Base-by-base conservation (phyloP, 306 rosid genomes). In the Acacia melanoxylon region DNA sequence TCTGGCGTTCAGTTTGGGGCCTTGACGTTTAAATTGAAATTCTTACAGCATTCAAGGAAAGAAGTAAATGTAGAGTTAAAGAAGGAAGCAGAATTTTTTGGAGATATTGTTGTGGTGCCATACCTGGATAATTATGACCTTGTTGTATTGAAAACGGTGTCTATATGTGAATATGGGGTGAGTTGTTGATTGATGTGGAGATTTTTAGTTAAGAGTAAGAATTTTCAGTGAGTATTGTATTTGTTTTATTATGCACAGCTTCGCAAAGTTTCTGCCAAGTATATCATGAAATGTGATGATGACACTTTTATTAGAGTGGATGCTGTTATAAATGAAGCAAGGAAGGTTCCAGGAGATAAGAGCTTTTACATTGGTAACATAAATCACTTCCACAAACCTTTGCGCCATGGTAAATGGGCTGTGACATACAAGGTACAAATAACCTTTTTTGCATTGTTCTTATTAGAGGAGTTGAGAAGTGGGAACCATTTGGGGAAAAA, bases 131-230 rank as follows among this genome's bases (percentile, higher is more conserved):
- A 90, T 78, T 94, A 94, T 72, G 97, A 94, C 80, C 91, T 94
- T 58, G 97, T 94, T 19, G 98, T 94, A 74, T 82, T 94, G 94
- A 94, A 94, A 85, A 94, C 98, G 51, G 91, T 91, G 58, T 95
- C 98, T 63, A 89, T 94, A 78, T 92, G 97, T 85, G 97, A 94
- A 87, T 88, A 91, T 83, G 98, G 97, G 94, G 98, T 94, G 88
- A 87, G 94, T 85, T 76, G 8, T 81, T 70, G 77, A 72, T 51
- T 75, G 51, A 68, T 77, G 25, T 20, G 45, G 66, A 66, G 29
- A 40, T 73, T 22, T 29, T 56, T 63, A 29, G 52, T n/a, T 8
- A 63, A 31, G 46, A 69, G 41, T 35, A 44, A 29, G 51, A 77
- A 17, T 12, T 44, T 48, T 46, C 31, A 27, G 19, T 24, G 59